Evolutionary conservation across 2,329 filamentous ascomycete genomes (phyloP).

Genomic region (Xylariaceae sp.): DNA sequence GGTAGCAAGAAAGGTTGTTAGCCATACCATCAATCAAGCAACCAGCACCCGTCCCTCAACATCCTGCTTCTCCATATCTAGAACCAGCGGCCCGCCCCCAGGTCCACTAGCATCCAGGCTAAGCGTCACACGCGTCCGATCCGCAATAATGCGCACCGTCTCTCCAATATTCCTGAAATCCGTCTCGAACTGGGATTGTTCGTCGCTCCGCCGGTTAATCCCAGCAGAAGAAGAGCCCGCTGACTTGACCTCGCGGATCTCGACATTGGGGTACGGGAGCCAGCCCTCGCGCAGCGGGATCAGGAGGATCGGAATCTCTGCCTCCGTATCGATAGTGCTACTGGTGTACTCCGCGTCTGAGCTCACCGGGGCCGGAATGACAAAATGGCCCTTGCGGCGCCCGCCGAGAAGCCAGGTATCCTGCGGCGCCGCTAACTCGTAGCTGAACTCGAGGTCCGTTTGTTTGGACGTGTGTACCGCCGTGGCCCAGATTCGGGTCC

Average conservation of each 20-base stretch:
- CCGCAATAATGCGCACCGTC: constrained; percentile 68
- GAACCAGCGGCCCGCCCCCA: constrained; percentile 61
- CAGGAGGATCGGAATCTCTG: constrained; percentile 65
- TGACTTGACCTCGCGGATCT: constrained; percentile 62
- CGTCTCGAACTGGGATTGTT: constrained; percentile 62
- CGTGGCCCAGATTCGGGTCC: constrained; percentile 61
- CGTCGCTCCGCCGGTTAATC: constrained; percentile 17
- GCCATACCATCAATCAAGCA: constrained; percentile 8
- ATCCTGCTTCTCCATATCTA: constrained; percentile 53
- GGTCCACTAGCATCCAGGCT: constrained; percentile 65
- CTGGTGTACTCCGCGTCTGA: constrained; percentile 21
- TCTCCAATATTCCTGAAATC: constrained; percentile 77
- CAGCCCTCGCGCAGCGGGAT: constrained; percentile 77
- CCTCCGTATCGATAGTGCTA: constrained; percentile 46
- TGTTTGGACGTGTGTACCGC: constrained; percentile 30
- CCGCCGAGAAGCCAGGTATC: constrained; percentile 86
- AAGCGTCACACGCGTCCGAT: constrained; percentile 68
- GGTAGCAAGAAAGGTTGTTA: no score
- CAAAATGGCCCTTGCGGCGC: constrained; percentile 73
- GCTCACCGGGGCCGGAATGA: constrained; percentile 42
- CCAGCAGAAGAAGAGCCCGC: constrained; percentile 10
- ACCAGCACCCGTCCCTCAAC: constrained; percentile 18
- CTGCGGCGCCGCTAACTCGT: constrained; percentile 70
- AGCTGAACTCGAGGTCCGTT: constrained; percentile 67
- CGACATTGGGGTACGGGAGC: constrained; percentile 72